phyloP scores from a whole-genome alignment of 2,329 filamentous ascomycete genomes.

The Aureobasidium uvarum region DNA sequence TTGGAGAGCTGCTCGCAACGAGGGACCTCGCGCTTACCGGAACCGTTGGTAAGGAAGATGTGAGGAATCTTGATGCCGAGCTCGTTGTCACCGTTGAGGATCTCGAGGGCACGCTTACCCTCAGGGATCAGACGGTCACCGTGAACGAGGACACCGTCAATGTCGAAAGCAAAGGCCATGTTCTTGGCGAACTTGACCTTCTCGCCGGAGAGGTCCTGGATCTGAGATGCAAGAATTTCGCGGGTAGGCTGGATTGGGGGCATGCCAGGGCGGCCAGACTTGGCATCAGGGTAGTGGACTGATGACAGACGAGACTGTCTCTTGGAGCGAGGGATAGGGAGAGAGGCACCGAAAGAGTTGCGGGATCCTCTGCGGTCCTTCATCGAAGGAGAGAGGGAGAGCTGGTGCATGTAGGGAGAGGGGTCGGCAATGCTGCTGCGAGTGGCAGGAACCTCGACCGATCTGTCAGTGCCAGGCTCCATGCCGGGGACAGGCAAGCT shows the following conservation, averaged over 20 bases:
- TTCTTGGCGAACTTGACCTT: conserved; percentile 70
- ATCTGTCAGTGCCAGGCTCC: conserved; percentile 42
- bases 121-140: conserved; percentile 68
- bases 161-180: conserved; percentile 80
- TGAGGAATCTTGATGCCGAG: conserved; percentile 74
- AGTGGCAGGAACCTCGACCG: conserved; percentile 68
- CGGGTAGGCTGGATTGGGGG: conserved; percentile 60
- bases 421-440: conserved; percentile 67
- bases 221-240: conserved; percentile 66
- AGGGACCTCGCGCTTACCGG: conserved; percentile 65
- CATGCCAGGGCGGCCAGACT: conserved; percentile 56
- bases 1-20: conserved; percentile 65
- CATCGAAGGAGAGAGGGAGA: conserved; percentile 66
- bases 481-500: conserved; percentile 47
- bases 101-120: conserved; percentile 64
- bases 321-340: conserved; percentile 70
- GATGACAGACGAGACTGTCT: conserved; percentile 66
- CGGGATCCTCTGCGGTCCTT: conserved; percentile 66
- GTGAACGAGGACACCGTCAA: conserved; percentile 72
- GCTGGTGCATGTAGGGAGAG: conserved; percentile 68
- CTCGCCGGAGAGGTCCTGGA: conserved; percentile 64
- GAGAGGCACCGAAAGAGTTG: conserved; percentile 71
- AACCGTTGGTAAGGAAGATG: conserved; percentile 74
- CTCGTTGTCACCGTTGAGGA: conserved; percentile 73
- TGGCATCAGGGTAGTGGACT: conserved; percentile 52